Conservation (phyloP, 306 rosid species). For the Vachellia pachyceras region DNA sequence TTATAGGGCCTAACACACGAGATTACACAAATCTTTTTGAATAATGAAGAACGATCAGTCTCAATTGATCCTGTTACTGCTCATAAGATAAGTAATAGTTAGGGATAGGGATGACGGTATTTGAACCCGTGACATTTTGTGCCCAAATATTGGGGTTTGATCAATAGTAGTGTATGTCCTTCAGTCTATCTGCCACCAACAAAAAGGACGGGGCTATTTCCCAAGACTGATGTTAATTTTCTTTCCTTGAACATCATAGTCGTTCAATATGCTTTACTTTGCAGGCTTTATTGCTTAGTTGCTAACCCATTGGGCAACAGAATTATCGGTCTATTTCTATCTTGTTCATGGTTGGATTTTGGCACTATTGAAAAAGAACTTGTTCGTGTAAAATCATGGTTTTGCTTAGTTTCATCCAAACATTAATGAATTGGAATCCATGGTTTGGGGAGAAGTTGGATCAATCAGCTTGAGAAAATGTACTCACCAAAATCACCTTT, state of each 20-base stretch:
- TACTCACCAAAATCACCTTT: too few species aligned
- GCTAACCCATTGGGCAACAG: not conserved
- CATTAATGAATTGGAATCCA: too few species aligned
- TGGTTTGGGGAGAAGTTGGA: too few species aligned
- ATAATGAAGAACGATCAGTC: not conserved
- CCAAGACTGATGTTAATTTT: not conserved
- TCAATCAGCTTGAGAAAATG: too few species aligned
- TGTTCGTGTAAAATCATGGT: too few species aligned
- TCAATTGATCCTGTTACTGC: too few species aligned
- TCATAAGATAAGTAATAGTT: too few species aligned
- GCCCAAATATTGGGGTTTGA: not conserved
- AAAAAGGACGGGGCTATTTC: not conserved
- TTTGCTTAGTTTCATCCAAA: too few species aligned
- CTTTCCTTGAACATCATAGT: not conserved
- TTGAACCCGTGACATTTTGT: too few species aligned
- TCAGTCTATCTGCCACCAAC: not conserved
- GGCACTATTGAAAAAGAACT: too few species aligned
- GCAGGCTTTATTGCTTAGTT: not conserved
- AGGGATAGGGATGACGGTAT: too few species aligned
- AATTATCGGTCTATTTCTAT: not conserved
- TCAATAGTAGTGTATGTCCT: not conserved
- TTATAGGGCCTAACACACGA: constrained; percentile 9
- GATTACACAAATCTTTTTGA: not conserved
- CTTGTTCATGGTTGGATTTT: not conserved
- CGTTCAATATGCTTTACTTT: not conserved